Conservation (phyloP, 2,329 filamentous ascomycete species). For the Chaetothyriales sp. region DNA sequence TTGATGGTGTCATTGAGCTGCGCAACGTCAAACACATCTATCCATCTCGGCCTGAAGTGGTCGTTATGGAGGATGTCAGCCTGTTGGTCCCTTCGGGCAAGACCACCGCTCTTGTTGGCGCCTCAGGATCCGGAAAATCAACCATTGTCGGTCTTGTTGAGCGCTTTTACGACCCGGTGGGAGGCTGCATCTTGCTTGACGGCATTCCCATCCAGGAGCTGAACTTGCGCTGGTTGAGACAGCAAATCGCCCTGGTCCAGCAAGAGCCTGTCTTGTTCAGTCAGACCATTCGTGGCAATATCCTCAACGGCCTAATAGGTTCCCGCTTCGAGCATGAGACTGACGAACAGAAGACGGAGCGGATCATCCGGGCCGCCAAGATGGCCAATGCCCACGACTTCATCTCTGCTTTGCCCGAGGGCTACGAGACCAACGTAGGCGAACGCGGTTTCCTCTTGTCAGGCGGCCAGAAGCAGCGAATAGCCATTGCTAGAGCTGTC, state of each 20-base stretch:
- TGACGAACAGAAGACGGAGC: conserved; percentile 51
- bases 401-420: conserved; percentile 63
- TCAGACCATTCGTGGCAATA: conserved; percentile 79
- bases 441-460: conserved; percentile 85
- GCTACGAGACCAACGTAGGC: conserved; percentile 88
- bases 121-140: conserved; percentile 86
- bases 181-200: conserved; percentile 64
- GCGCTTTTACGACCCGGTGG: conserved; percentile 82
- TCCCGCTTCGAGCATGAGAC: conserved; percentile 55
- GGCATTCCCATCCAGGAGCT: conserved; percentile 65
- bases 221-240: conserved; percentile 80
- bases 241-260: conserved; percentile 81
- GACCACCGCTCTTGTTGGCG: conserved; percentile 82
- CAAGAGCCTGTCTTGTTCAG: conserved; percentile 87
- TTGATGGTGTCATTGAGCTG: conserved; percentile 67
- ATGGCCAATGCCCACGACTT: conserved; percentile 95
- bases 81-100: conserved; percentile 75
- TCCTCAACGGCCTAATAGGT: conserved; percentile 78
- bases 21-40: conserved; percentile 83
- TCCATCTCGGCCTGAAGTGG: conserved; percentile 77
- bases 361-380: conserved; percentile 66
- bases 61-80: conserved; percentile 70
- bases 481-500: conserved; percentile 81
- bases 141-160: conserved; percentile 89
- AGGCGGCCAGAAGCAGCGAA: conserved; percentile 92